Conservation (phyloP, 495 filamentous ascomycete genomes). For the Immersiella caudata region DNA sequence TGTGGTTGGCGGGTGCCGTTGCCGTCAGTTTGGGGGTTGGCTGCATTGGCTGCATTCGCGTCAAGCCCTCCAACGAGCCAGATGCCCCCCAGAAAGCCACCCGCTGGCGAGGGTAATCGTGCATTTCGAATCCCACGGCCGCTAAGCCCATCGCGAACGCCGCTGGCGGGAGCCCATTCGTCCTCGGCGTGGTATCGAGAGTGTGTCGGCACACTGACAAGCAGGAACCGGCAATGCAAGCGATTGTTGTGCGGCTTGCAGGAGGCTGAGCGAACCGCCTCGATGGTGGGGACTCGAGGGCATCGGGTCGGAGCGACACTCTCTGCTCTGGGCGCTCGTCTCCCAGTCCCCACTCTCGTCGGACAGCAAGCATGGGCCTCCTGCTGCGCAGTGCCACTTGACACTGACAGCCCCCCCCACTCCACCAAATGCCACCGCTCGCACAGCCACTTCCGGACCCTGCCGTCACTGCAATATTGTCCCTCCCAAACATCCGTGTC, state of each 20-base stretch:
- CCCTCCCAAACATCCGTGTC: neutral
- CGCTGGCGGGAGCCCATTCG: conserved; percentile 14
- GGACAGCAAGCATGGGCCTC: neutral
- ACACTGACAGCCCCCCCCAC: neutral
- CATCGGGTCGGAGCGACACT: neutral
- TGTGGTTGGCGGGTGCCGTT: neutral
- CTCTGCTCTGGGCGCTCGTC: neutral
- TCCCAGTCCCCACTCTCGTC: neutral
- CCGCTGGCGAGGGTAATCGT: neutral
- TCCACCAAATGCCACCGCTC: neutral
- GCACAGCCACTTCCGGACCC: neutral
- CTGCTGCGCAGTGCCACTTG: neutral
- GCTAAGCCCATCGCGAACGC: conserved; percentile 12
- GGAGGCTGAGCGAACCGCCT: conserved; percentile 19
- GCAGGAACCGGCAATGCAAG: conserved; percentile 25
- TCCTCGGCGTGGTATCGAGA: conserved; percentile 16
- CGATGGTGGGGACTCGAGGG: neutral
- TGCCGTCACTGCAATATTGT: neutral
- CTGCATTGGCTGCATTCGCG: conserved; percentile 2
- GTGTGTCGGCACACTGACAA: neutral
- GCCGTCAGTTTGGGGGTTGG: neutral
- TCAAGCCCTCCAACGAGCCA: neutral
- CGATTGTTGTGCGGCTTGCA: conserved; percentile 10
- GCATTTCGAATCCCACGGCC: neutral
- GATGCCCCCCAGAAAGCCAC: neutral